A percentile compares a stretch with the other conserved stretches of the same genome.
These are phyloP conservation scores for Ophiostoma tasmaniense DNA, from an alignment of 2,329 filamentous ascomycete genomes.

Conservation along the genomic window DNA sequence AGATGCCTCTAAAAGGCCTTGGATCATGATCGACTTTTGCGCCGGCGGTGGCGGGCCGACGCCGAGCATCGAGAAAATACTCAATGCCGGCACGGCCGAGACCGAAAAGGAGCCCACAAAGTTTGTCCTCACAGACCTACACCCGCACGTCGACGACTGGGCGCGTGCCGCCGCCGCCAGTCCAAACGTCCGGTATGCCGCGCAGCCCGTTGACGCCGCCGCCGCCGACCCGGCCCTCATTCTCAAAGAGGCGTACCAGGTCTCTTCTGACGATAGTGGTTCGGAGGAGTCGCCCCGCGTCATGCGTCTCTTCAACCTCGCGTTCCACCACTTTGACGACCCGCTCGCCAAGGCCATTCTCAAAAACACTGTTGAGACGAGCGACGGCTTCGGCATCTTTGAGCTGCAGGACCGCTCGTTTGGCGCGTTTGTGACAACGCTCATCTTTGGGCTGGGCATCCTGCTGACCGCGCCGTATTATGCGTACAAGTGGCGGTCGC, in stretches of 20 bases:
- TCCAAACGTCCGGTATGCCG: slow-evolving; percentile 50
- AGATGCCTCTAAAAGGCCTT: slow-evolving; percentile 26
- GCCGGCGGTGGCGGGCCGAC: slow-evolving; percentile 66
- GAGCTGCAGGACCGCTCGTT: slow-evolving; percentile 62
- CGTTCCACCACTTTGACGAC: slow-evolving; percentile 72
- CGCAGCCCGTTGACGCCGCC: slow-evolving; percentile 55
- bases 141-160: slow-evolving; percentile 56
- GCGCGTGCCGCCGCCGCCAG: slow-evolving; percentile 42
- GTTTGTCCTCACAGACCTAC: slow-evolving; percentile 59
- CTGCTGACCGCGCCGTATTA: slow-evolving; percentile 45
- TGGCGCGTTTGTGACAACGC: slow-evolving; percentile 43
- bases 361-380: slow-evolving; percentile 54
- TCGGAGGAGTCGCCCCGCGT: slow-evolving; percentile 26
- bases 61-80: slow-evolving; percentile 49
- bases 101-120: slow-evolving; percentile 23
- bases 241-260: slow-evolving; percentile 18
- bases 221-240: slow-evolving; percentile 46
- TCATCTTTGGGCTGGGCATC: slow-evolving; percentile 44
- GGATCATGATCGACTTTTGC: slow-evolving; percentile 67
- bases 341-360: slow-evolving; percentile 51
- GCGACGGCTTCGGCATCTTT: slow-evolving; percentile 61
- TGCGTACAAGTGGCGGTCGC: slow-evolving; percentile 44
- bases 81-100: slow-evolving; percentile 37
- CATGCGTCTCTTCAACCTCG: slow-evolving; percentile 63
- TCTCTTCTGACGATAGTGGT: background rate